Base-by-base conservation (phyloP, 441 rosid genomes). In the Pelargonium cotyledonis region DNA sequence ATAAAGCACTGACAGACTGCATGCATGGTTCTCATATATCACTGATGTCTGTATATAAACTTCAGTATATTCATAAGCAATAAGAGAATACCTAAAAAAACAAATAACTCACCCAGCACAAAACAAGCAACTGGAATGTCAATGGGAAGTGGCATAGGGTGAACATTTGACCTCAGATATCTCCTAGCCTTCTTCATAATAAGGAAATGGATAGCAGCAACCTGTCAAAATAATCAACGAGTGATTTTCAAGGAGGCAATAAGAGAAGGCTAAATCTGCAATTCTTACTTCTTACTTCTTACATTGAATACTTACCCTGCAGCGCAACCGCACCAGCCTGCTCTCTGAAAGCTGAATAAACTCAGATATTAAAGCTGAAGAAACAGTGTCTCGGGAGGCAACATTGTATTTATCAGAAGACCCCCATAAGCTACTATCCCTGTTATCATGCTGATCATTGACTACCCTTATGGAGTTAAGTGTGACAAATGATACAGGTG, bases 41-140 rank as follows among this genome's bases (percentile, higher is more conserved):
- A 1, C 44, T 41, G 44, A 41, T 58, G 63, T 12, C 14, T 1
- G 18, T 58, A 58, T 18, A 58, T 18, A 58, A 58, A 8, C 12
- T 58, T 58, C 63, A 58, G 31, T 26, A 19, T 23, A 58, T 8
- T 58, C 12, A 9, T 19, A 58, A 58, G 8, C 5, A 58, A 58
- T 3, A 1, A 18, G 18, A 58, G 31, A 58, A 18, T 55, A 18
- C 2, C 15, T 18, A 41, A 69, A 69, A 41, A 70, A 55, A 44
- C 57, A 68, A 53, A 68, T 46, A 80, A 74, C 86, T 85, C 81
- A 90, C 99, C 97, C 72, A 94, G 69, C 69, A 85, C 78, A 83
- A 94, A 85, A 67, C 91, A 85, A 61, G 87, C 92, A 68, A 94
- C 81, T 57, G 96, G 91, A 79, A 94, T 87, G 72, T 85, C 81